phyloP scores from a whole-genome alignment of 768 basidiomycete genomes.

The Phaeotremella skinneri region DNA sequence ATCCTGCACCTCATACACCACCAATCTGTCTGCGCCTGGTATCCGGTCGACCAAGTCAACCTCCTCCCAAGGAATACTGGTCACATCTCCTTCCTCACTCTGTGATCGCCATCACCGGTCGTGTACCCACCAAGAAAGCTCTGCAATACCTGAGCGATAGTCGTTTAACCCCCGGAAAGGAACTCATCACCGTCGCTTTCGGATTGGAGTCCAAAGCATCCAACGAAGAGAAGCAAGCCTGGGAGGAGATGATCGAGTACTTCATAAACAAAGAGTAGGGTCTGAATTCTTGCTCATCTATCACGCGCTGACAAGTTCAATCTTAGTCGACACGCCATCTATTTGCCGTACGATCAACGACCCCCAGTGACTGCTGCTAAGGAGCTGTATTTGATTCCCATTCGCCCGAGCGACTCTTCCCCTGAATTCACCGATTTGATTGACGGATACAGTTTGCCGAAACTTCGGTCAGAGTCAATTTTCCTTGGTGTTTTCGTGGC shows the following conservation, averaged over 20 bases:
- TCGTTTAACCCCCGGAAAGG: conserved; percentile 32
- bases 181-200: conserved; percentile 42
- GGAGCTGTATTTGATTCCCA: conserved; percentile 48
- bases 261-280: conserved; percentile 43
- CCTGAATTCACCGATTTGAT: conserved; percentile 47
- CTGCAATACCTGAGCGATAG: conserved; percentile 33
- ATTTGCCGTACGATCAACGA: conserved; percentile 32
- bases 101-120: conserved; percentile 36
- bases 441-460: conserved; percentile 38
- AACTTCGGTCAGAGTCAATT: conserved; percentile 22
- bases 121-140: conserved; percentile 35
- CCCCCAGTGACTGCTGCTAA: conserved; percentile 36
- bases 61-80: conserved; percentile 21
- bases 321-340: conserved; percentile 44
- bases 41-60: conserved; percentile 20
- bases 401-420: conserved; percentile 35
- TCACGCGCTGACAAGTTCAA: conserved; percentile 3
- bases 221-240: conserved; percentile 24
- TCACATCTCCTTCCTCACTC: conserved; percentile 30
- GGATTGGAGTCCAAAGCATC: conserved; percentile 24
- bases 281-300: background rate
- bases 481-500: conserved; percentile 40
- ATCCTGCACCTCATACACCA: conserved; percentile 15
- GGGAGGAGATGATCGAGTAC: conserved; percentile 36
- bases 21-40: conserved; percentile 20